Conservation (phyloP, 306 rosid species). For the Cajanus cajan region DNA sequence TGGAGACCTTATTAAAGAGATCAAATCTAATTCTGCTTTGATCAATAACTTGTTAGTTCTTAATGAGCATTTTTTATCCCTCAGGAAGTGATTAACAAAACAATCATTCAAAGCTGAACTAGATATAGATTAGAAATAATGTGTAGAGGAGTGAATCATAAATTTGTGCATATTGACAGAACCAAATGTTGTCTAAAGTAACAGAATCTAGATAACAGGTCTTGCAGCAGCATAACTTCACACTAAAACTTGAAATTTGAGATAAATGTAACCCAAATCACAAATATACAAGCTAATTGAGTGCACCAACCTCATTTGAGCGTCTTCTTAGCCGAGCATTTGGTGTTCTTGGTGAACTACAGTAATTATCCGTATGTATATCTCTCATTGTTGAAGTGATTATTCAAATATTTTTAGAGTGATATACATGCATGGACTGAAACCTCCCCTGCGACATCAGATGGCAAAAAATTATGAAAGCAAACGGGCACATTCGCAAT, state of each 20-base stretch:
- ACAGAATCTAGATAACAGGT: not conserved
- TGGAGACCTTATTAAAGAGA: too few species aligned
- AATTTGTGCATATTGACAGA: not conserved
- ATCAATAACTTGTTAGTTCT: not conserved
- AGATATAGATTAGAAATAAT: not conserved
- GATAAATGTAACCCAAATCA: not conserved
- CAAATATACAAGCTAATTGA: not conserved
- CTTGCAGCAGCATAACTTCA: not conserved
- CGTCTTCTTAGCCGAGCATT: constrained; percentile 53
- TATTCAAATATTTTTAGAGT: constrained; percentile 13
- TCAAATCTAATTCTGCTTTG: too few species aligned
- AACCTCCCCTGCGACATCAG: constrained; percentile 34
- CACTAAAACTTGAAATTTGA: not conserved
- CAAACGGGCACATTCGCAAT: not conserved
- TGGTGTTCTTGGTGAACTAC: constrained; percentile 46
- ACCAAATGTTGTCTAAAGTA: not conserved
- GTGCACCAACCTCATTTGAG: constrained; percentile 62
- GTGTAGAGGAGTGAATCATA: not conserved
- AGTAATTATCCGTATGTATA: constrained; percentile 44
- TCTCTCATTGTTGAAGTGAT: constrained; percentile 32
- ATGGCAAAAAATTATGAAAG: constrained; percentile 17
- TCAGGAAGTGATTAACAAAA: not conserved
- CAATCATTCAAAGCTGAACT: not conserved
- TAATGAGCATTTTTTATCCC: not conserved
- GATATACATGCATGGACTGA: constrained; percentile 25